phyloP scores from a whole-genome alignment of 768 basidiomycete genomes.

The Tylopilus balloui region DNA sequence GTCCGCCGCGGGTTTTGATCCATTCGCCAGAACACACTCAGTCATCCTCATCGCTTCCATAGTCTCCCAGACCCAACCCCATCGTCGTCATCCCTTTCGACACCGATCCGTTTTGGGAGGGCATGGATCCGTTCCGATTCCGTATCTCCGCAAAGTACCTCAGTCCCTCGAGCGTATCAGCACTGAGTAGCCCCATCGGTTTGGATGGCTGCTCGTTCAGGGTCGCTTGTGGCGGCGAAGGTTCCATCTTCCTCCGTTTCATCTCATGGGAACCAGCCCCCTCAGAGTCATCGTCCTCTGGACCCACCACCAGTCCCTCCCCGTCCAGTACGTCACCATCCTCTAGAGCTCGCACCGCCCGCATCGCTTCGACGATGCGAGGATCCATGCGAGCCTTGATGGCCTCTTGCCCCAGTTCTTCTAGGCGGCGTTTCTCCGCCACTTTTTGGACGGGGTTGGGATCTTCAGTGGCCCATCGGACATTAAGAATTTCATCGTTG shows the following conservation, averaged over 20 bases:
- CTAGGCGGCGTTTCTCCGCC: constrained; percentile 76
- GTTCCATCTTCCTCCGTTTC: constrained; percentile 35
- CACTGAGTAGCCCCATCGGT: constrained; percentile 62
- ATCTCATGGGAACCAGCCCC: constrained; percentile 32
- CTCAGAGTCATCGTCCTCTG: constrained; percentile 34
- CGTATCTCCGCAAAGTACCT: constrained; percentile 89
- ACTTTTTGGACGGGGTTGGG: constrained; percentile 91
- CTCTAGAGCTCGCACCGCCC: constrained; percentile 82
- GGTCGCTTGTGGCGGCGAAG: constrained; percentile 25
- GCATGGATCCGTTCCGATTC: constrained; percentile 48
- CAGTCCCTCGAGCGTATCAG: constrained; percentile 84
- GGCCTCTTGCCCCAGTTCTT: constrained; percentile 81
- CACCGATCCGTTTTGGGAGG: constrained; percentile 23
- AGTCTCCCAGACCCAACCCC: constrained; percentile 64
- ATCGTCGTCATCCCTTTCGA: constrained; percentile 28
- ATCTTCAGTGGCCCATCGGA: constrained; percentile 98
- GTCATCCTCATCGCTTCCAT: constrained; percentile 73
- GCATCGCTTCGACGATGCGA: constrained; percentile 83
- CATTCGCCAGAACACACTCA: constrained; percentile 13
- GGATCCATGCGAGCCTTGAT: constrained; percentile 85
- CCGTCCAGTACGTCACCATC: constrained; percentile 54
- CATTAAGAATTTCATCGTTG: constrained; percentile 95
- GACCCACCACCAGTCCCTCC: constrained; percentile 32
- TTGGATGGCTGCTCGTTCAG: constrained; percentile 32
- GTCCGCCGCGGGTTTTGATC: neutral